Base-by-base conservation (phyloP, 2,329 filamentous ascomycete species). In the Ophiostoma piceae region DNA sequence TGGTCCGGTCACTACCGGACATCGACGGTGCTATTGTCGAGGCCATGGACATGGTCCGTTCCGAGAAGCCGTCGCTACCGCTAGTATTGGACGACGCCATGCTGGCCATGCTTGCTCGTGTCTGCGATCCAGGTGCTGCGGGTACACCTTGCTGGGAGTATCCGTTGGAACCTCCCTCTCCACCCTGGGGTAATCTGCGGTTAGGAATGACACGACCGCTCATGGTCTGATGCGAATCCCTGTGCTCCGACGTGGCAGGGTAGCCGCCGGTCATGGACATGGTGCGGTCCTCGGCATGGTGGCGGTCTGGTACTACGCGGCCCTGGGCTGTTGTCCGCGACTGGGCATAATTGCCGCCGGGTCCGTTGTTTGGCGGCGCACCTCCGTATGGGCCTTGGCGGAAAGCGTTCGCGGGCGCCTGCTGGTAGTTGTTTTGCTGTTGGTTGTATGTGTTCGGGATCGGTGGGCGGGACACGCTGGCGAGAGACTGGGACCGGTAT, bases 251-350 rank as follows among this genome's bases (percentile, higher is more conserved):
- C 2, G 89, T 85, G 74, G 92, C 78, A 71, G 82, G 84, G 26
- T 78, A 91, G 11, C 91, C 92, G 5, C 90, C 95, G 90, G 90
- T 95, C 90, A 99, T 90, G 65, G 94, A 97, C 95, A 98, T 98
- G 73, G 95, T 89, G 71, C 95, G 88, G 79, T 98, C 94, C 75
- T 96, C 92, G 2, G 68, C 43, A 16, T 47, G 70, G 72, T 94
- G 91, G 69, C 94, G 88, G 77, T 97, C 94, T 1, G 95, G 95
- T 9, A 99, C 93, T 47, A 95, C 84, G 72, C 95, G 87, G 41
- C 95, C 95, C 78, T 97, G 94, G 9, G 94, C 92, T 2, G 95
- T 99, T 67, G 92, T 96, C 72, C 90, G 86, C 1, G 92, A 89
- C 74, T 88, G 85, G 5, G 71, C 39, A 2, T 67, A 68, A 39